These are phyloP conservation scores for Avena eriantha DNA, from an alignment of 176 grass and related monocot genomes.

Conservation along the genomic window DNA sequence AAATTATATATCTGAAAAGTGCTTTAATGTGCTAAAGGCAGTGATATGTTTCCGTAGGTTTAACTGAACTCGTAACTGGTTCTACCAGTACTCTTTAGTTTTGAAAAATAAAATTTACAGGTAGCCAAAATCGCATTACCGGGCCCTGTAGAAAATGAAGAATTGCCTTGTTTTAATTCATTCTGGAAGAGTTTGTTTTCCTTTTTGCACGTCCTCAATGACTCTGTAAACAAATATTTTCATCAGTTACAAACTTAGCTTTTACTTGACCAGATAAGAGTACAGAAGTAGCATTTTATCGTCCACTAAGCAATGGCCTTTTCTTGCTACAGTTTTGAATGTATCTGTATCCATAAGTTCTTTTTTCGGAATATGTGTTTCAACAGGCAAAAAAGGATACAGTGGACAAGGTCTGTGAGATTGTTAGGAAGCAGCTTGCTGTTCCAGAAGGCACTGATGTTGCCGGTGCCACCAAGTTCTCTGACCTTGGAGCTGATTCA, in stretches of 20 bases:
- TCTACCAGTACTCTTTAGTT: not conserved
- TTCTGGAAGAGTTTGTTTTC: not conserved
- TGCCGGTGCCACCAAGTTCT: conserved; percentile 55
- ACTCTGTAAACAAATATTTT: not conserved
- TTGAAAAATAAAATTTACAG: not conserved
- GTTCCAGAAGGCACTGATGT: conserved; percentile 49
- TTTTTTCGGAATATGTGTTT: not conserved
- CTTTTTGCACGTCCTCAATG: not conserved
- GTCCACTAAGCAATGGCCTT: not conserved
- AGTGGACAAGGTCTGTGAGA: conserved; percentile 66
- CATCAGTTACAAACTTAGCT: not conserved
- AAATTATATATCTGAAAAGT: conserved; percentile 9
- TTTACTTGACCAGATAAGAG: not conserved
- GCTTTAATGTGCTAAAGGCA: not conserved
- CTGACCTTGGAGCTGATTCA: conserved; percentile 69
- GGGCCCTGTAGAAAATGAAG: not conserved
- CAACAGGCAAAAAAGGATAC: conserved; percentile 61
- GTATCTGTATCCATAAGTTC: not conserved
- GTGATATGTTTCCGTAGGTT: not conserved
- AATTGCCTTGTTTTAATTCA: not conserved
- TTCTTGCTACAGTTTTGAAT: not conserved
- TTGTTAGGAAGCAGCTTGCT: conserved; percentile 76
- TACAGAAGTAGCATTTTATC: not conserved
- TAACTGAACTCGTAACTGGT: conserved; percentile 16
- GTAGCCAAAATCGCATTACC: not conserved